Evolutionary conservation across 164 flowering plant species (phyloP), one percentile per base, ranked within the genome.

Genomic region (Dillenia turbinata): DNA sequence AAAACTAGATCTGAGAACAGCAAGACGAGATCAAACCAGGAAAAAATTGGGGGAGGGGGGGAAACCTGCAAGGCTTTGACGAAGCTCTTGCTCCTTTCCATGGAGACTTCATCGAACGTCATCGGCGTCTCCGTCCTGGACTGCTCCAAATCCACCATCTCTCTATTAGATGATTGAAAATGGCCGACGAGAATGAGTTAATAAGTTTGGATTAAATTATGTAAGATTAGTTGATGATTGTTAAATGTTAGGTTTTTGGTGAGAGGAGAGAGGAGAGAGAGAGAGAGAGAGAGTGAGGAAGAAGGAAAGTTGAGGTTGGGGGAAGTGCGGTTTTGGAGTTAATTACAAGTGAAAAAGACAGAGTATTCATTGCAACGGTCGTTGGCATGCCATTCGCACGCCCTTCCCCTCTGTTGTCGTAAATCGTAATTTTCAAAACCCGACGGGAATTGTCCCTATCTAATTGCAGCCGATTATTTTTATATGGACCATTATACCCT

Each of bases 61-160:
- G 15, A 11, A 49, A 90, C 97, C 90, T 84, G 96, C 65, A 93
- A 65, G 1, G 97, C 96, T 49, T 80, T 85, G 62, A 88, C 80
- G 75, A 93, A 90, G 78, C 73, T 83, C 73, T 85, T 90, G 82
- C 94, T 93, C 26, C 85, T 81, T 71, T 93, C 96, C 89, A 90
- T 83, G 64, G 96, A 88, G 14, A 70, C 87, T 73, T 90, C 94
- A 45, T 90, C 98, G 75, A 79, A 90, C 51, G 91, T 84, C 93
- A 83, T 86, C 26, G 82, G 73, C 60, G 74, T 76, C 62, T 68
- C 72, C 52, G 69, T 54, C 66, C 57, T 61, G 26, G 71, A 46
- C 22, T 65, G 71, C 70, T 78, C 78, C 77, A 79, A 61, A 56
- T 79, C 84, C 74, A 24, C 48, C 53, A 15, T 44, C 57, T 16